Conservation (phyloP, 2,329 filamentous ascomycete species). For the Sclerotinia spermophila region DNA sequence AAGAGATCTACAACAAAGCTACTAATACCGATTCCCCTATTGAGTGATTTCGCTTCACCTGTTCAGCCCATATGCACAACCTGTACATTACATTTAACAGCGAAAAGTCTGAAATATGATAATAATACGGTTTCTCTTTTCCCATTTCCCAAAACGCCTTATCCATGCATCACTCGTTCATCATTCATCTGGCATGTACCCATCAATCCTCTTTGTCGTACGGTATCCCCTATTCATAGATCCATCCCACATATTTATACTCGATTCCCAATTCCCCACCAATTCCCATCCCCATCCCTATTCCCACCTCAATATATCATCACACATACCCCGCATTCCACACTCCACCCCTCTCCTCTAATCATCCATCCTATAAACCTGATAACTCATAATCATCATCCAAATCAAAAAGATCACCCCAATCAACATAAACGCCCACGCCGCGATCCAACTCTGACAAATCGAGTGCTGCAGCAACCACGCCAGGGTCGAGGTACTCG, state of each 20-base stretch:
- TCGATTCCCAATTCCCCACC: not conserved
- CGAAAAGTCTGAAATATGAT: not conserved
- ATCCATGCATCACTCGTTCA: not conserved
- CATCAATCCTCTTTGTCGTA: not conserved
- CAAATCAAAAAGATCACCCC: conserved; percentile 60
- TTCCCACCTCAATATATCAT: not conserved
- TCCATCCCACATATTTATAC: not conserved
- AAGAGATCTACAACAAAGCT: not conserved
- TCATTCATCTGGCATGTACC: not conserved
- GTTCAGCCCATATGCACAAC: not conserved
- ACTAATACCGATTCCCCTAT: not conserved
- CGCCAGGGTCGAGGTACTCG: conserved; percentile 53
- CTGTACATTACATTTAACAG: not conserved
- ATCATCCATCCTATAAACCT: conserved; percentile 46
- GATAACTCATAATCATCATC: conserved; percentile 66
- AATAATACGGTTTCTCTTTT: not conserved
- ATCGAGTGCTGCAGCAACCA: conserved; percentile 62
- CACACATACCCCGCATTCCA: not conserved
- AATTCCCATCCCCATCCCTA: not conserved
- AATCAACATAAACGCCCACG: conserved; percentile 60
- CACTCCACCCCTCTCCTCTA: conserved; percentile 32
- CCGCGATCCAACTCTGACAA: conserved; percentile 62
- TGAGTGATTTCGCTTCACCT: not conserved
- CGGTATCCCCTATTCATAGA: not conserved
- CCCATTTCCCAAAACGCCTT: not conserved